Evolutionary conservation across 2,329 filamentous ascomycete species (phyloP).

Genomic region (Aspergillus tubingensis): DNA sequence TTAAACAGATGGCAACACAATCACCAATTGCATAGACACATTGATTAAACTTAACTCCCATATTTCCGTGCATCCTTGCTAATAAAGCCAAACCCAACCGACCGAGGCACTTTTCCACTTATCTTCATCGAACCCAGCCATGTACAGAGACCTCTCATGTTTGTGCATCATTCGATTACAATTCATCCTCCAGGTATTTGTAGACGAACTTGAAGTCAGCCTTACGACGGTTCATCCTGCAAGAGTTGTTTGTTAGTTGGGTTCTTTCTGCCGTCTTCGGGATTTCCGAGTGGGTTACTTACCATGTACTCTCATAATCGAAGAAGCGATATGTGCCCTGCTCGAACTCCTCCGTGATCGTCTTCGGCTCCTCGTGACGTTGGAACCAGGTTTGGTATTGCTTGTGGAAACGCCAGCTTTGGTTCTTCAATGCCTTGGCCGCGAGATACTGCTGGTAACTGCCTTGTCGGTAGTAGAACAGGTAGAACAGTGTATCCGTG

Average conservation of each 20-base stretch:
- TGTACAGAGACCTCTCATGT: constrained; percentile 9
- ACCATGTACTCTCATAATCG: constrained; percentile 99
- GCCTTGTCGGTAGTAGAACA: constrained; percentile 98
- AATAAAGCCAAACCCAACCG: constrained; percentile 3
- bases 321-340: constrained; percentile 99
- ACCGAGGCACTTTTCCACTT: constrained; percentile 4
- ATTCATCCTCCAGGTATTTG: constrained; percentile 94
- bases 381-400: constrained; percentile 99
- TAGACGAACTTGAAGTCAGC: constrained; percentile 98
- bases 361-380: constrained; percentile 96
- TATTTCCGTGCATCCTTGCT: constrained; percentile 4
- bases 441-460: constrained; percentile 94
- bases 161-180: constrained; percentile 49
- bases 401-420: constrained; percentile 99
- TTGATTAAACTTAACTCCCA: constrained; percentile 2
- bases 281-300: constrained; percentile 24
- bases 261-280: constrained; percentile 6
- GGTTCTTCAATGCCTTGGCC: constrained; percentile 94
- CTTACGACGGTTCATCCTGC: constrained; percentile 97
- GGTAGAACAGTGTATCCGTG: constrained; percentile 94
- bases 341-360: constrained; percentile 97
- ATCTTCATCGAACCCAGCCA: constrained; percentile 3
- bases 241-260: constrained; percentile 18
- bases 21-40: constrained; percentile 12
- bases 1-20: constrained; percentile 15